Evolutionary conservation across 371 early-diverging fungal species (phyloP).

Genomic region (Rhizopus microsporus): DNA sequence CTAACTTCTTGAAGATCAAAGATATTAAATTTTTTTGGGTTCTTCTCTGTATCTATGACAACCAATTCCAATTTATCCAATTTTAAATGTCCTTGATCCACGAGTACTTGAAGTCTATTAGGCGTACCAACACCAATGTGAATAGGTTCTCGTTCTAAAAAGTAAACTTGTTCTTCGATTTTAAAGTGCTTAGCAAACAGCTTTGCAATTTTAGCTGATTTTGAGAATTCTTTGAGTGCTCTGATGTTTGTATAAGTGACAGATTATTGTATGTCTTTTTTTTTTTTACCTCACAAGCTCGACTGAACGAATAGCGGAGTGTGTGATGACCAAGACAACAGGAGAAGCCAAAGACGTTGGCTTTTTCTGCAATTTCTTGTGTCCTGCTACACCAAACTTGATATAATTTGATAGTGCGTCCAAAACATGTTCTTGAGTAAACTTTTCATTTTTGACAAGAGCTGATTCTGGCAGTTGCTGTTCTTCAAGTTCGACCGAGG

Average conservation of each 20-base stretch:
- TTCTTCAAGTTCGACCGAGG: conserved; percentile 55
- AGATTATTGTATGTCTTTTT: not conserved
- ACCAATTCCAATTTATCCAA: conserved; percentile 68
- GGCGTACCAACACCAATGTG: conserved; percentile 86
- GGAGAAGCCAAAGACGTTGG: conserved; percentile 61
- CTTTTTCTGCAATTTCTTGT: conserved; percentile 53
- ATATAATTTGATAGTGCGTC: conserved; percentile 58
- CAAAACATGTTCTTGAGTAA: conserved; percentile 55
- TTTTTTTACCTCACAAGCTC: conserved; percentile 59
- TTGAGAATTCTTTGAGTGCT: conserved; percentile 37
- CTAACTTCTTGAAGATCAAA: conserved; percentile 77
- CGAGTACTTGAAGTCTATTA: conserved; percentile 71
- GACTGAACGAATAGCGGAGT: conserved; percentile 76
- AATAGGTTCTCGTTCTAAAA: conserved; percentile 58
- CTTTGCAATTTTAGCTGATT: conserved; percentile 69
- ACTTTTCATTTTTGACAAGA: conserved; percentile 52
- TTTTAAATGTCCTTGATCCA: conserved; percentile 64
- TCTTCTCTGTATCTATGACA: conserved; percentile 72
- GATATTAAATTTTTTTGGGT: conserved; percentile 76
- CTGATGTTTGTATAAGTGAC: conserved; percentile 9
- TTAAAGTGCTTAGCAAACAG: conserved; percentile 88
- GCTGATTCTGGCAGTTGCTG: conserved; percentile 43
- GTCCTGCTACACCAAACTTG: conserved; percentile 56
- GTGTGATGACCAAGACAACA: conserved; percentile 68
- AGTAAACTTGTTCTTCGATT: conserved; percentile 68